Evolutionary conservation across 495 filamentous ascomycete species (phyloP).

Genomic region (Tuber umbilicatum): DNA sequence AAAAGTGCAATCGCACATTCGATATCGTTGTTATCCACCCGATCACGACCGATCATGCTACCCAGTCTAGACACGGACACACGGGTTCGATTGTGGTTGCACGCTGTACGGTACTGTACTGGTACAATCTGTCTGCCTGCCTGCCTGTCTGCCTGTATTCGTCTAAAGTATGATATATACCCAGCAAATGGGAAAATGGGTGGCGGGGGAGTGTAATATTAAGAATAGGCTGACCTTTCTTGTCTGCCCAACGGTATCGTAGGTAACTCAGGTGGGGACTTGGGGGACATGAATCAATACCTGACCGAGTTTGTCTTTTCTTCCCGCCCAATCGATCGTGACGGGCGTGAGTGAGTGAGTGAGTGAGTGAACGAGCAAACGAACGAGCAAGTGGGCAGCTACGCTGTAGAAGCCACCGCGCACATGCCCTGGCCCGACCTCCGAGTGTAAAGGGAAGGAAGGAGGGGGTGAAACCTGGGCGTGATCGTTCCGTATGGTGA

Average conservation of each 20-base stretch:
- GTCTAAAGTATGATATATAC: neutral
- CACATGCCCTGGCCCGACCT: neutral
- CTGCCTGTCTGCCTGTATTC: neutral
- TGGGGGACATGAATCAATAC: neutral
- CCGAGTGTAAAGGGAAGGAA: neutral
- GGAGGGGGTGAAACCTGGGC: neutral
- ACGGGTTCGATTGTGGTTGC: neutral
- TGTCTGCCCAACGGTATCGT: neutral
- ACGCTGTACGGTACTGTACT: neutral
- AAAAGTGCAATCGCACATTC: slow-evolving; percentile 2
- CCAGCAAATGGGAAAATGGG: neutral
- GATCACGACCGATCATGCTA: slow-evolving; percentile 5
- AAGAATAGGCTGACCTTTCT: neutral
- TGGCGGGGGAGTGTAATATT: neutral
- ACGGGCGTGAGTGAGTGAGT: neutral
- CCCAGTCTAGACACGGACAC: neutral
- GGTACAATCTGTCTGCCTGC: too few species aligned
- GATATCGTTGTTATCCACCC: neutral
- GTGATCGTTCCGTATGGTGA: neutral
- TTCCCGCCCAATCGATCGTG: neutral
- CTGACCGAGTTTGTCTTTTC: neutral
- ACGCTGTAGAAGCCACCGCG: neutral
- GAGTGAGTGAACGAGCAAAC: neutral
- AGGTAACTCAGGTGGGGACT: neutral
- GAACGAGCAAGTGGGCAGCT: neutral